A percentile compares a stretch with the other conserved stretches of the same genome.
These are phyloP conservation scores for Dactylorhiza incarnata DNA, from an alignment of 106 monocot genomes.

Conservation along the genomic window DNA sequence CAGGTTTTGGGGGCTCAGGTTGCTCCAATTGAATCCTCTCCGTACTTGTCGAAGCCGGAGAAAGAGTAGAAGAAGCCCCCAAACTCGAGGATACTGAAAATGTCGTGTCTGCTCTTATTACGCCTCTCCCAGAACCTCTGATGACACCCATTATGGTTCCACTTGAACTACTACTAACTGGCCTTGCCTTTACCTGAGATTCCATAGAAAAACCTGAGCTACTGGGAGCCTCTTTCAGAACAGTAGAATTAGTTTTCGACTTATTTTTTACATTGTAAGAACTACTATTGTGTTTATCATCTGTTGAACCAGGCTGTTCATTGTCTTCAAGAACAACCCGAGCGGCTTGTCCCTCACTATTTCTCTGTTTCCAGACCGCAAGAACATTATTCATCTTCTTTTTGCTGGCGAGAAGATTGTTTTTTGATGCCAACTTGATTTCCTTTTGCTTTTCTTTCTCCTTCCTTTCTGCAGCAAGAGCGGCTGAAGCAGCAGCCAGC, in stretches of 20 bases:
- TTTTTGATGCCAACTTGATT: slow-evolving; percentile 84
- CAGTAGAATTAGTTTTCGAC: slow-evolving; percentile 31
- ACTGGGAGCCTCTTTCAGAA: slow-evolving; percentile 19
- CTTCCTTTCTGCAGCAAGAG: slow-evolving; percentile 88
- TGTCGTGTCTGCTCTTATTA: slow-evolving; percentile 61
- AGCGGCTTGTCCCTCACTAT: slow-evolving; percentile 74
- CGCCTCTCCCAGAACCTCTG: slow-evolving; percentile 61
- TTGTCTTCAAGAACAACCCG: slow-evolving; percentile 75
- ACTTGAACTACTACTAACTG: slow-evolving; percentile 44
- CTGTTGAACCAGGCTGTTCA: slow-evolving; percentile 19
- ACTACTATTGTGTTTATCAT: slow-evolving; percentile 31
- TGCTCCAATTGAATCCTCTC: background rate
- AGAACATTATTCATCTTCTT: slow-evolving; percentile 97
- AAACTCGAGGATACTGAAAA: slow-evolving; percentile 22
- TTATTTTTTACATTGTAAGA: slow-evolving; percentile 33
- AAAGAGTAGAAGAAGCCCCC: slow-evolving; percentile 8
- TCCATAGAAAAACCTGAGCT: slow-evolving; percentile 25
- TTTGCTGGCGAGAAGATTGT: slow-evolving; percentile 84
- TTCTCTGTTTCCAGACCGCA: slow-evolving; percentile 97
- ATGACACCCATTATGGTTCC: slow-evolving; percentile 77
- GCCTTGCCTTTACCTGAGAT: slow-evolving; percentile 32
- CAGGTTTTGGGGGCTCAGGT: slow-evolving; percentile 9
- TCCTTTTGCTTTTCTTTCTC: slow-evolving; percentile 91
- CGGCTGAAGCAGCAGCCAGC: slow-evolving; percentile 91
- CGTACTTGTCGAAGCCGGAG: slow-evolving; percentile 6